phyloP scores from a whole-genome alignment of 768 basidiomycete genomes.

The Piloderma croceum region DNA sequence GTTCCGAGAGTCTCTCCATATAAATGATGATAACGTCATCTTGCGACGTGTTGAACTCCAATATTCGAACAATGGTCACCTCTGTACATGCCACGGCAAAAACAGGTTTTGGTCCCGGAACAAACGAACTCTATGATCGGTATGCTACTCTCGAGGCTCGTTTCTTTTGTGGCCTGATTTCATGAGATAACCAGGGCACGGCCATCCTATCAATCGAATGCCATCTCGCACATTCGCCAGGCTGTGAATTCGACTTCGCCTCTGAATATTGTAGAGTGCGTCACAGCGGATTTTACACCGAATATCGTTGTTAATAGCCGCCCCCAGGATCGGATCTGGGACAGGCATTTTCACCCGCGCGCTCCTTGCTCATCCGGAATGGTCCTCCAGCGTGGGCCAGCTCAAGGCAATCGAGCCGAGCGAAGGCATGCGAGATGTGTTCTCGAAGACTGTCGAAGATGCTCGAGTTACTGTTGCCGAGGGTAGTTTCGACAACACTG shows the following conservation, averaged over 20 bases:
- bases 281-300: conserved; percentile 3
- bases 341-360: conserved; percentile 89
- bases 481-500: conserved; percentile 66
- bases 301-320: background rate
- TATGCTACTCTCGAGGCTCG: conserved; percentile 18
- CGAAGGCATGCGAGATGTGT: conserved; percentile 76
- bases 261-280: conserved; percentile 69
- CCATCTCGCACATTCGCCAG: conserved; percentile 55
- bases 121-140: conserved; percentile 80
- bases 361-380: conserved; percentile 58
- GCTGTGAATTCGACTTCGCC: conserved; percentile 33
- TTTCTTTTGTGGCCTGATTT: background rate
- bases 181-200: conserved; percentile 47
- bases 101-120: conserved; percentile 70
- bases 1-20: no score
- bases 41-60: background rate
- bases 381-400: conserved; percentile 42
- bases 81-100: conserved; percentile 62
- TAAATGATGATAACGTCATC: no score
- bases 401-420: conserved; percentile 80
- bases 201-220: conserved; percentile 71
- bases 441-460: conserved; percentile 51
- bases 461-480: conserved; percentile 47
- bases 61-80: background rate
- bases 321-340: conserved; percentile 71